Evolutionary conservation across 2,329 filamentous ascomycete species (phyloP).

Genomic region (Aspergillus eucalypticola): DNA sequence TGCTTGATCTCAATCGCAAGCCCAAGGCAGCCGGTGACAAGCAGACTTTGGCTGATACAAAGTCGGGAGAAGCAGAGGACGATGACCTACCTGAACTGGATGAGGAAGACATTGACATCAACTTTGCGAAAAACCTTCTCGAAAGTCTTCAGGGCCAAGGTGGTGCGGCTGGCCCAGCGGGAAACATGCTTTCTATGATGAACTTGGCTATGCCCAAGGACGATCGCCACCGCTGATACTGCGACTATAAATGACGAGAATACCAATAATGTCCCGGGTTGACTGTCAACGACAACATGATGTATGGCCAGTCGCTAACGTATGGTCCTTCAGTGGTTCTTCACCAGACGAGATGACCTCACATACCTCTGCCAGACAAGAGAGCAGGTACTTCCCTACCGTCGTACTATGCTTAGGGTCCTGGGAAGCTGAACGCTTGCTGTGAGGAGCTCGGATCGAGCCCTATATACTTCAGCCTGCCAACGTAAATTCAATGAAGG

Average conservation of each 20-base stretch:
- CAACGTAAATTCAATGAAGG: too few species aligned
- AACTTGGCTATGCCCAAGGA: constrained; percentile 79
- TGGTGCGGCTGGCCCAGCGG: constrained; percentile 79
- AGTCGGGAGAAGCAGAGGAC: constrained; percentile 26
- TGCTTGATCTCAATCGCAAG: constrained; percentile 41
- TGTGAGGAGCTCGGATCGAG: too few species aligned
- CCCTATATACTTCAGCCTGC: too few species aligned
- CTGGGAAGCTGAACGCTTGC: too few species aligned
- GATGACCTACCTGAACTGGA: constrained; percentile 30
- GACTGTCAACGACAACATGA: neutral
- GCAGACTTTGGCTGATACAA: constrained; percentile 30
- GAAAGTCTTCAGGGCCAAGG: constrained; percentile 91
- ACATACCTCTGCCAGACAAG: too few species aligned
- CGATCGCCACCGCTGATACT: constrained; percentile 48
- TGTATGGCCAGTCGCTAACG: neutral
- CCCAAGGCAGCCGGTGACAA: constrained; percentile 20
- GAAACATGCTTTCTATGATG: constrained; percentile 85
- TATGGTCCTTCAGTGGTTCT: too few species aligned
- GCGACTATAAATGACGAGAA: neutral
- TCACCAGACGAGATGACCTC: too few species aligned
- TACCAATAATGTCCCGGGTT: neutral
- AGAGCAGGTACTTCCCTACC: too few species aligned
- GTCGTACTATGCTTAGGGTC: too few species aligned
- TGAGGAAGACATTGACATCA: constrained; percentile 77
- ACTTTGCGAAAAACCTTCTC: constrained; percentile 84